Base-by-base conservation (phyloP, 176 grass and related monocot genomes). In the Oryza meridionalis region DNA sequence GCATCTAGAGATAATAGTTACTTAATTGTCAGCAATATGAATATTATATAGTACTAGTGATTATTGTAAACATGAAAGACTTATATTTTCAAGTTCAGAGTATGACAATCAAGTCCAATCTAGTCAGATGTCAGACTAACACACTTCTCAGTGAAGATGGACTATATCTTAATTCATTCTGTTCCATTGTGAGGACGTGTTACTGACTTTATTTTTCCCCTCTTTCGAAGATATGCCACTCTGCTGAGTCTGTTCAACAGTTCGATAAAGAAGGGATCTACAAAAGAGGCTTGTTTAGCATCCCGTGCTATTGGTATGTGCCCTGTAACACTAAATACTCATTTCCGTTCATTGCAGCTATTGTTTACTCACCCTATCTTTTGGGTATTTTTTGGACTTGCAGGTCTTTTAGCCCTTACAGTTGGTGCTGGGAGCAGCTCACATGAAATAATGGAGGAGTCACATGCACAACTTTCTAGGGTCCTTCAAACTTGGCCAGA, bases 191-290 rank as follows among this genome's bases (percentile, higher is more conserved):
- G 35, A 37, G 35, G 35, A 37, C 5, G 35, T 37, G 35, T 37
- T 46, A 55, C 33, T 9, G 71, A 76, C 7, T 86, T 84, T 35
- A 32, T 33, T 25, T 44, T 67, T 49, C 13, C 58, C 16, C 2
- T 58, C 84, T 86, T 71, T 63, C 85, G 73, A 76, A 97, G 95
- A 83, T 99, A 83, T 87, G 75, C 88, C 61, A 99, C 93, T 58
- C 27, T 99, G 43, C 87, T 94, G 61, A 90, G 89, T 64, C 89
- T 89, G 82, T 99, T 85, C 81, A 86, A 92, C 25, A 94, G 75
- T 89, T 97, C 92, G 19, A 73, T 97, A n/a, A 97, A 92, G 72
- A 94, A 69, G 38, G 94, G 94, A 44, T 94, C 94, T 40, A 46
- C 81, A 11, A 97, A 88, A 80, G 94, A 97, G 88, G 63, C 65